Conservation (phyloP, 192 early-diverging fungal genomes). For the Dissophora ornata region DNA sequence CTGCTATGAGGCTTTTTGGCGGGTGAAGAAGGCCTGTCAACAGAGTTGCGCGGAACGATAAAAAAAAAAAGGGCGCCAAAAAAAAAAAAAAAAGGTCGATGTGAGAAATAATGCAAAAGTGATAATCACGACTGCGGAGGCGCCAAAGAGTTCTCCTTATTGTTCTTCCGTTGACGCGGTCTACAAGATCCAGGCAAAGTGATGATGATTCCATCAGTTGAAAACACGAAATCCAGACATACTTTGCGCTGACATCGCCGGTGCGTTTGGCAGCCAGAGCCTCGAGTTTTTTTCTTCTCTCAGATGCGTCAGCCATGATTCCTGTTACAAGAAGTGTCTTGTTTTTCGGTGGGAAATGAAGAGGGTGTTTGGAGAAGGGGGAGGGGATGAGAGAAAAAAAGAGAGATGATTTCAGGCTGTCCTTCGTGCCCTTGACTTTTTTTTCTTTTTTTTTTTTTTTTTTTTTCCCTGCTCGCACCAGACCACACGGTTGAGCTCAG, state of each 20-base stretch:
- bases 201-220: too few relatives aligned
- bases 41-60: not conserved
- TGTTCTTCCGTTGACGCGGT: too few relatives aligned
- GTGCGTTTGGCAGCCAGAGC: slow-evolving; percentile 49
- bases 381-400: slow-evolving; percentile 2
- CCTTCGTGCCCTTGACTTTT: too few relatives aligned
- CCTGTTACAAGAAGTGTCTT: not conserved
- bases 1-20: slow-evolving; percentile 35
- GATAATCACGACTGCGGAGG: too few relatives aligned
- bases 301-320: slow-evolving; percentile 43
- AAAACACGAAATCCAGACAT: too few relatives aligned
- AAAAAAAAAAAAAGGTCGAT: too few relatives aligned
- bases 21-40: slow-evolving; percentile 12
- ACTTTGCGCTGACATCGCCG: slow-evolving; percentile 13
- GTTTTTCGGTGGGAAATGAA: not conserved
- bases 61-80: not conserved
- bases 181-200: too few relatives aligned
- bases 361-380: not conserved
- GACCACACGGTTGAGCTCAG: too few relatives aligned
- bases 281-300: slow-evolving; percentile 43
- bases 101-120: too few relatives aligned
- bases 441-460: not conserved
- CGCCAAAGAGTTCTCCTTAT: too few relatives aligned
- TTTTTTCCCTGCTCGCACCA: not conserved
- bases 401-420: not conserved